phyloP scores from a whole-genome alignment of 164 flowering plant genomes.

The Tetracentron sinense region DNA sequence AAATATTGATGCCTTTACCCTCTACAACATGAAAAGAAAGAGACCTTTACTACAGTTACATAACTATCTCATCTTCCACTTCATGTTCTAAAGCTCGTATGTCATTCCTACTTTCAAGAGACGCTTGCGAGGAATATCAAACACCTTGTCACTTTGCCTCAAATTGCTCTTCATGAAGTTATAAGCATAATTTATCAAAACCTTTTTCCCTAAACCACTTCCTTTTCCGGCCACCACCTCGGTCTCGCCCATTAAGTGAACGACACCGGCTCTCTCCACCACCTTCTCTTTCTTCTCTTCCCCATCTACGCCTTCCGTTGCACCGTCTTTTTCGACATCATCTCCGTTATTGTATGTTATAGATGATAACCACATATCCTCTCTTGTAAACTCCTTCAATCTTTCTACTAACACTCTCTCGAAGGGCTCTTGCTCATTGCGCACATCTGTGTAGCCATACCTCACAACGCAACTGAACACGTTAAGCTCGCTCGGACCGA shows the following conservation, averaged over 20 bases:
- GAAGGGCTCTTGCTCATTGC: slow-evolving; percentile 47
- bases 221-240: slow-evolving; percentile 62
- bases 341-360: background rate
- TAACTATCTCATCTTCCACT: background rate
- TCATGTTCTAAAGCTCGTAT: slow-evolving; percentile 42
- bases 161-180: slow-evolving; percentile 53
- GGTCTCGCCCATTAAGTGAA: slow-evolving; percentile 59
- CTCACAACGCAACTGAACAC: slow-evolving; percentile 68
- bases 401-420: slow-evolving; percentile 51
- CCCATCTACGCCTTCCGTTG: background rate
- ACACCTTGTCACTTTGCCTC: slow-evolving; percentile 47
- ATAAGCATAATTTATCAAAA: slow-evolving; percentile 56
- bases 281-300: slow-evolving; percentile 21
- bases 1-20: too few relatives aligned
- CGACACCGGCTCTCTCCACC: slow-evolving; percentile 46
- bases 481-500: slow-evolving; percentile 40
- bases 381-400: slow-evolving; percentile 46
- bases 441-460: slow-evolving; percentile 69
- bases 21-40: too few relatives aligned
- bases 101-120: slow-evolving; percentile 77
- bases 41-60: too few relatives aligned
- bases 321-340: background rate
- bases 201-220: slow-evolving; percentile 38
- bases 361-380: slow-evolving; percentile 23
- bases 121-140: slow-evolving; percentile 53